Base-by-base conservation (phyloP, 2,329 filamentous ascomycete species). In the Colletotrichum magnum region DNA sequence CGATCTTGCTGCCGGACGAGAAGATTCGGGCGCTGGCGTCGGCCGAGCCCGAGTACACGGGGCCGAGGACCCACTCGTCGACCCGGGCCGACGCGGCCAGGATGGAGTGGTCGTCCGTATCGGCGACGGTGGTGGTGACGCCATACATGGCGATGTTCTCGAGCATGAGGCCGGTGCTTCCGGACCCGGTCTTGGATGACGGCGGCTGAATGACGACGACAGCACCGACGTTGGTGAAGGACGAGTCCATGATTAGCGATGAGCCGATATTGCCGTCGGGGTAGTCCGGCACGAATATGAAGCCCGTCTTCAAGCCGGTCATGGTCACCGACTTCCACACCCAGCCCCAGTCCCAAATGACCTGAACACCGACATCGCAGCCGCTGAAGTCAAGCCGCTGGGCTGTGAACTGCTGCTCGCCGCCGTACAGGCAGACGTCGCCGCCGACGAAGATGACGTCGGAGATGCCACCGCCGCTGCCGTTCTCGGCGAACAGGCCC, bases 361-460 rank as follows among this genome's bases (percentile, higher is more conserved):
- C 16, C 47, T 71, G 57, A 6, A 71, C 58, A 4, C 64, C 71
- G 2, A 41, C 66, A 10, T 39, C 15, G 15, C 48, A 60, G 43
- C 54, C 57, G 7, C n/a, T 10, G 51, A 73, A 70, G 4, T 5
- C 24, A 6, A 72, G 7, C 5, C 45, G 43, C n/a, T 60, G 48
- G 2, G 50, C 53, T 1, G 67, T 69, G 39, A 72, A 71, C 32
- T 72, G 58, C 53, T 68, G 64, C 16, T 63, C 41, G 32, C 64
- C 64, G 21, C 51, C 64, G 28, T 62, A 64, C 10, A 63, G 24
- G 71, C 90, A 90, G 13, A 82, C 81, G 4, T 83, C 84, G 70
- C 89, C 89, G 60, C 89, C 88, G 68, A 84, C 84, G 77, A 90
- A 89, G 3, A 86, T 88, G 77, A 94, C 85, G 74, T 93, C 90